Evolutionary conservation across 352 stramenopile genomes (phyloP).

Genomic region (Pythium dissimile): DNA sequence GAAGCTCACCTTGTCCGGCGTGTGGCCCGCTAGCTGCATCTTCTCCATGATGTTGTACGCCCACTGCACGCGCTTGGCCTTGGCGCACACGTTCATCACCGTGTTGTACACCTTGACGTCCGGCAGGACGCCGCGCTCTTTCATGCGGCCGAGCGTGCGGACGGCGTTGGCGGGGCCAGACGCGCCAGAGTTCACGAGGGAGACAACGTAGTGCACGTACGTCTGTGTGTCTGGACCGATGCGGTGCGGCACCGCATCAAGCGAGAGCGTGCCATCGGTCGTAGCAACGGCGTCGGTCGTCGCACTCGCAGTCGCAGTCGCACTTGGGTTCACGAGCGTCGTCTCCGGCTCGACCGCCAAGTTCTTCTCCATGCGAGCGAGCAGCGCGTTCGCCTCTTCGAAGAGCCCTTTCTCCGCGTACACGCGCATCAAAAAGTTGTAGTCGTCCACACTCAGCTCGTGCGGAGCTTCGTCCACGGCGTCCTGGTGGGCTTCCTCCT

Average conservation of each 20-base stretch:
- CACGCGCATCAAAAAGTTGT: constrained; percentile 73
- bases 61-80: constrained; percentile 57
- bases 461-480: constrained; percentile 18
- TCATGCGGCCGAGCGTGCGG: constrained; percentile 76
- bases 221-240: constrained; percentile 51
- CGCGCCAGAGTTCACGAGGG: constrained; percentile 42
- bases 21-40: constrained; percentile 73
- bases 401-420: constrained; percentile 64
- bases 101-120: constrained; percentile 65
- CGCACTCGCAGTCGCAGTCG: neutral
- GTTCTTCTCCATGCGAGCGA: constrained; percentile 74
- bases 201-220: constrained; percentile 79
- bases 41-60: constrained; percentile 86
- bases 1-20: constrained; percentile 64
- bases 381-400: constrained; percentile 63
- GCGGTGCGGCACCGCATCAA: constrained; percentile 48
- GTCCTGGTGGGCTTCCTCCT: constrained; percentile 17
- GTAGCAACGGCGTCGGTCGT: neutral
- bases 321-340: constrained; percentile 9
- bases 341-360: constrained; percentile 17
- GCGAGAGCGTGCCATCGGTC: constrained; percentile 19
- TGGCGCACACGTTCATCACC: constrained; percentile 83
- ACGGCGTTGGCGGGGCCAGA: constrained; percentile 48
- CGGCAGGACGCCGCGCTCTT: constrained; percentile 59
- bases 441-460: constrained; percentile 55